phyloP scores from a whole-genome alignment of 2,329 filamentous ascomycete genomes.

The Claviceps pusilla region DNA sequence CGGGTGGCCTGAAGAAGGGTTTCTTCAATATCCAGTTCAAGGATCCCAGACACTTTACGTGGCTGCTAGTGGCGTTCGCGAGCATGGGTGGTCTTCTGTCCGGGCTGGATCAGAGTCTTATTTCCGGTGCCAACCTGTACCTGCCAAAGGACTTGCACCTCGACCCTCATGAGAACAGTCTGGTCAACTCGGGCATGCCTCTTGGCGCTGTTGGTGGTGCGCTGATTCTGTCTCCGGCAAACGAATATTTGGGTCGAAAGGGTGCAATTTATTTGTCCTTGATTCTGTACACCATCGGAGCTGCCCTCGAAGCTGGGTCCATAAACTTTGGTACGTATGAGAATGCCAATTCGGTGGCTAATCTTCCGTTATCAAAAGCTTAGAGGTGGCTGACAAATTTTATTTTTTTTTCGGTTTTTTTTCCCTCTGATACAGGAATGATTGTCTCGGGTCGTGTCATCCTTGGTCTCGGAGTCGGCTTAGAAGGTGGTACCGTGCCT shows the following conservation, averaged over 20 bases:
- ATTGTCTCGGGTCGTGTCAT: slow-evolving; percentile 54
- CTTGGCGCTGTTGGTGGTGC: slow-evolving; percentile 58
- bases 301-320: slow-evolving; percentile 50
- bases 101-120: slow-evolving; percentile 58
- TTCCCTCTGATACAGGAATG: slow-evolving; percentile 30
- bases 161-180: slow-evolving; percentile 39
- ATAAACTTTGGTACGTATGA: slow-evolving; percentile 40
- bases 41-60: slow-evolving; percentile 51
- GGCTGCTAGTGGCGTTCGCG: slow-evolving; percentile 54
- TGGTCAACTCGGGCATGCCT: slow-evolving; percentile 58
- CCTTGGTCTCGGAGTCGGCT: slow-evolving; percentile 54
- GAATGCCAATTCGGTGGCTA: background rate
- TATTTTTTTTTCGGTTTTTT: background rate
- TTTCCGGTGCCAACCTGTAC: slow-evolving; percentile 55
- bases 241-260: slow-evolving; percentile 52
- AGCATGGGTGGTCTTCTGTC: slow-evolving; percentile 60
- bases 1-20: slow-evolving; percentile 19
- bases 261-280: slow-evolving; percentile 56
- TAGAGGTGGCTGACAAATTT: background rate
- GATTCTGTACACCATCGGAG: slow-evolving; percentile 55
- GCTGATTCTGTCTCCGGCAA: slow-evolving; percentile 48
- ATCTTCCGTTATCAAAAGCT: too few relatives aligned
- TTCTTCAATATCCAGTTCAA: slow-evolving; percentile 43
- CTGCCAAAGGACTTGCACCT: slow-evolving; percentile 45
- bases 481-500: slow-evolving; percentile 60